Percentiles rank a stretch among this genome's conserved stretches.
Conservation (phyloP, 257 asterid genomes). For the Solanum paucissectum region DNA sequence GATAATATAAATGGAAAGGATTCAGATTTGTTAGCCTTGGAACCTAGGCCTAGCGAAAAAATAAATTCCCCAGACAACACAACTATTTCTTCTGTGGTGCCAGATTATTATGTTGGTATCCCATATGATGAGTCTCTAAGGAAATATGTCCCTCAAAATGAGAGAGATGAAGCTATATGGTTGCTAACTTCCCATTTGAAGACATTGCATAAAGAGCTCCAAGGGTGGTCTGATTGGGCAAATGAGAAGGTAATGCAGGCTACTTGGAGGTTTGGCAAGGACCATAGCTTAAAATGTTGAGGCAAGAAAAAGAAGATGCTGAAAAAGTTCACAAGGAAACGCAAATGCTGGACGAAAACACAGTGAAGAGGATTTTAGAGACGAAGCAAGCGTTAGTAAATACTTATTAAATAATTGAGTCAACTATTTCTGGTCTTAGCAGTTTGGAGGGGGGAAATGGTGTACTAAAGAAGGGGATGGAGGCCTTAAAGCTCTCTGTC, state of each 20-base stretch:
- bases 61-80: constrained; percentile 2
- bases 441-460: constrained; percentile 38
- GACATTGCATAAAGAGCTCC: constrained; percentile 36
- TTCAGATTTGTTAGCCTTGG: constrained; percentile 9
- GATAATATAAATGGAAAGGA: constrained; percentile 13
- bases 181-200: constrained; percentile 27
- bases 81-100: constrained; percentile 12
- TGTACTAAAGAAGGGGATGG: constrained; percentile 27
- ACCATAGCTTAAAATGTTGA: constrained; percentile 54
- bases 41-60: constrained; percentile 5
- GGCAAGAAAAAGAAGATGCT: constrained; percentile 53
- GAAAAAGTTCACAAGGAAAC: constrained; percentile 44
- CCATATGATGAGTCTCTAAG: constrained; percentile 42
- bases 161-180: constrained; percentile 38
- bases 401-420: constrained; percentile 30
- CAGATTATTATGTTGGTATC: constrained; percentile 34
- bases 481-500: constrained; percentile 9
- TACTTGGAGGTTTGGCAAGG: constrained; percentile 47
- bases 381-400: constrained; percentile 47
- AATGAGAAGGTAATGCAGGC: constrained; percentile 65
- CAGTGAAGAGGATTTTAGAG: constrained; percentile 43
- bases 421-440: constrained; percentile 18
- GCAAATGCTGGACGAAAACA: constrained; percentile 46
- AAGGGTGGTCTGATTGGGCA: constrained; percentile 57
- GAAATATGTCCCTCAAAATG: constrained; percentile 31